Base-by-base conservation (phyloP, 768 basidiomycete genomes). In the Lentinula sp. region DNA sequence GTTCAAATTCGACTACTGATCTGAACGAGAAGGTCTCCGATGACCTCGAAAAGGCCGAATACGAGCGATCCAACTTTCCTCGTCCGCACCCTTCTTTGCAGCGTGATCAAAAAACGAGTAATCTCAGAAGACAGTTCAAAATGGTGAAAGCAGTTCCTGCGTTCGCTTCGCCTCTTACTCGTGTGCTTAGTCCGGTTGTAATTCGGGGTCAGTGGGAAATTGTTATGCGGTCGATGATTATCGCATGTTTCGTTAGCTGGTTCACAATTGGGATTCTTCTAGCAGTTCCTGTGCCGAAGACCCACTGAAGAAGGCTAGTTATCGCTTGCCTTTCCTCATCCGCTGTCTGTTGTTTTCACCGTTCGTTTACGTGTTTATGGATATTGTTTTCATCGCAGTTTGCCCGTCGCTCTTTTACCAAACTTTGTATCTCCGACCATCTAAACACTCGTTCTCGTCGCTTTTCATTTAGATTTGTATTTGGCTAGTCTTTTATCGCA, bases 181-280 rank as follows among this genome's bases (percentile, higher is more conserved):
- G 78, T 43, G 77, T 93, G 20, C 77, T 88, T 54, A 88, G 81
- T 62, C 85, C 88, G 15, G 78, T 87, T 60, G 83, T 92, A 55
- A 79, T 83, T 56, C 80, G 91, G n/a, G 89, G 84, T 2, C 91
- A 93, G 66, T 93, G 91, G 91, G 90, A 92, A 72, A 87, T 93
- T 33, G 88, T 92, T 35, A 74, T 88, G 32, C 77, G 88, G 41
- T 86, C 86, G 2, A 77, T 76, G 48, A 33, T 75, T 0, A 65
- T 85, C 9, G 83, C 83, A 0, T 72, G 83, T 23, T 32, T 86
- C 13, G 58, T 80, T 46, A 73, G 73, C 55, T 80, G 77, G 75
- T 51, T 73, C 8, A 57, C 81, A 12, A 64, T 81, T 6, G 81
- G 76, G 0, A 62, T 64, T 43, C 63, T 82, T 50, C 63, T 84